phyloP scores from a whole-genome alignment of 1,284 basidiomycete species.

The Coriolopsis trogii region DNA sequence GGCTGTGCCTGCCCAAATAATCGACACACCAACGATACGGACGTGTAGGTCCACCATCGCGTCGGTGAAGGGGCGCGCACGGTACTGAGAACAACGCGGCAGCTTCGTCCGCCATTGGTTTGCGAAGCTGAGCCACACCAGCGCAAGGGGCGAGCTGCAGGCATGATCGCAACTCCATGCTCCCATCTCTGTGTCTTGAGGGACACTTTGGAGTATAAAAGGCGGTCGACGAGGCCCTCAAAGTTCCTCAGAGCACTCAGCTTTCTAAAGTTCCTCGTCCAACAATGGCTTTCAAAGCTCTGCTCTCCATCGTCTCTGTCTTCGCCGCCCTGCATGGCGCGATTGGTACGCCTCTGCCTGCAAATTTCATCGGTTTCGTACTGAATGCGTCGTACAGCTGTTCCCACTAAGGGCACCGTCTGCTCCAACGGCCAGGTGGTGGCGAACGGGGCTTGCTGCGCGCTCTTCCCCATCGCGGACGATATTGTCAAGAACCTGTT shows the following conservation, averaged over 20 bases:
- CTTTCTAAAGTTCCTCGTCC: not conserved
- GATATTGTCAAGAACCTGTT: constrained; percentile 2
- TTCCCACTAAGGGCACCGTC: constrained; percentile 14
- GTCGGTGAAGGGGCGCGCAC: too few species aligned
- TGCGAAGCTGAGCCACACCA: too few species aligned
- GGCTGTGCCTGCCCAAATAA: too few species aligned
- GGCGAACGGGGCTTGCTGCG: constrained; percentile 39
- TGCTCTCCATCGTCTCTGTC: constrained; percentile 1
- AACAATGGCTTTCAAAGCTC: constrained; percentile 4
- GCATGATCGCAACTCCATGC: too few species aligned
- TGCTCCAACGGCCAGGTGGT: constrained; percentile 26
- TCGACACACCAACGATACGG: too few species aligned
- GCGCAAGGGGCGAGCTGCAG: too few species aligned
- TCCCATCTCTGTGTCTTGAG: too few species aligned
- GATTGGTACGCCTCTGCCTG: not conserved
- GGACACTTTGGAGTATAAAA: not conserved
- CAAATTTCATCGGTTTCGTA: not conserved
- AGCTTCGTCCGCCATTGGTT: too few species aligned
- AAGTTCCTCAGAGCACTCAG: not conserved
- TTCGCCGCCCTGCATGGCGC: not conserved
- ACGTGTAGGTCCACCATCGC: too few species aligned
- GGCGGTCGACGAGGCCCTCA: not conserved
- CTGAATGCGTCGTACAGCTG: constrained; percentile 1
- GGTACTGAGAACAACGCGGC: too few species aligned
- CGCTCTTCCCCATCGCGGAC: constrained; percentile 26